These are phyloP conservation scores for Lathyrus aphaca DNA, from an alignment of 306 rosid species.

Conservation along the genomic window DNA sequence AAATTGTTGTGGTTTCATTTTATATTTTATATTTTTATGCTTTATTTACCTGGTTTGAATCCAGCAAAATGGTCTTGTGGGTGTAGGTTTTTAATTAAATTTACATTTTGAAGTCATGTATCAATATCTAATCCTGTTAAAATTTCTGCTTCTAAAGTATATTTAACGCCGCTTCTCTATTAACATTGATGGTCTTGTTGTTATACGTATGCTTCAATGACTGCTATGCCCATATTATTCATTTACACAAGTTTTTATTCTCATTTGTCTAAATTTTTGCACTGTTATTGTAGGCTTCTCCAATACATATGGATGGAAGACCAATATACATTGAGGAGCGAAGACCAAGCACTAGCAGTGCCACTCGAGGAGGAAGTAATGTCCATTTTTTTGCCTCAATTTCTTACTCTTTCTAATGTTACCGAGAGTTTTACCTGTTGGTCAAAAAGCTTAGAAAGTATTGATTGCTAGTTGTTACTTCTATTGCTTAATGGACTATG, in stretches of 20 bases:
- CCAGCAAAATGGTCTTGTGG: no score
- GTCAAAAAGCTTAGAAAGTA: constrained; percentile 12
- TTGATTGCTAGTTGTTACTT: background rate
- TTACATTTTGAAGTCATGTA: background rate
- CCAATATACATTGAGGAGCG: constrained; percentile 89
- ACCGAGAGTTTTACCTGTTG: background rate
- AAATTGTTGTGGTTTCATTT: constrained; percentile 4
- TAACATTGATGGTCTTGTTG: constrained; percentile 8
- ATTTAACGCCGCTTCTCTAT: background rate
- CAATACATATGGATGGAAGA: constrained; percentile 85
- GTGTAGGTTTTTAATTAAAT: constrained; percentile 2
- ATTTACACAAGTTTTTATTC: background rate
- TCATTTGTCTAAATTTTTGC: constrained; percentile 5
- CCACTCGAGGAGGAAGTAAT: constrained; percentile 88
- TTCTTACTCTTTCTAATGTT: constrained; percentile 13
- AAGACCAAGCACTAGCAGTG: constrained; percentile 72
- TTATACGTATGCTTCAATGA: constrained; percentile 21
- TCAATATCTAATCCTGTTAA: background rate
- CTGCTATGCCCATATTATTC: background rate
- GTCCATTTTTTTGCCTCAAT: constrained; percentile 33
- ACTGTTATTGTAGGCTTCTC: constrained; percentile 78
- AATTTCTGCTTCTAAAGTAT: background rate
- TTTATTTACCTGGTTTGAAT: constrained; percentile 11
- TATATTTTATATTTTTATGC: constrained; percentile 1
- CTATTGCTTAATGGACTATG: constrained; percentile 4